These are phyloP conservation scores for Alternaria postmessia DNA, from an alignment of 2,329 filamentous ascomycete species.

Conservation along the genomic window DNA sequence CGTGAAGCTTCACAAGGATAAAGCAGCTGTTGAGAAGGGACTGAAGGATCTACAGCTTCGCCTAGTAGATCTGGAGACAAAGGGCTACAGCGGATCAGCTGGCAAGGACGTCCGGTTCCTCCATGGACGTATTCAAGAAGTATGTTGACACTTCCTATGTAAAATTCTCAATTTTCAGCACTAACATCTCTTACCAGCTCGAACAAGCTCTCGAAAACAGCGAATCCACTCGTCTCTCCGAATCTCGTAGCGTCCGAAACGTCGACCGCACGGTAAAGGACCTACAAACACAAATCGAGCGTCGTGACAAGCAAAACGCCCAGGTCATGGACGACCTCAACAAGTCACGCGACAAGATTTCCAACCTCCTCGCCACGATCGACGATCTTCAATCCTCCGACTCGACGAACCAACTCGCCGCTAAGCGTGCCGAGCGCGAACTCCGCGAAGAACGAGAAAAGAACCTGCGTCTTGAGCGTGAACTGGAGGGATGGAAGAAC, in stretches of 20 bases:
- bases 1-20: constrained; percentile 85
- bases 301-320: constrained; percentile 85
- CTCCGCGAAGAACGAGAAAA: constrained; percentile 89
- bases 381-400: constrained; percentile 93
- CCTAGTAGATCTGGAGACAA: constrained; percentile 93
- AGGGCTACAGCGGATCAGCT: constrained; percentile 85
- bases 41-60: constrained; percentile 89
- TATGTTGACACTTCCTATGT: constrained; percentile 57
- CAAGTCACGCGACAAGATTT: constrained; percentile 88
- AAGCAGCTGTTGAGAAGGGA: constrained; percentile 86
- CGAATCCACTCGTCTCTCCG: constrained; percentile 78
- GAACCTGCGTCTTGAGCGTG: constrained; percentile 80
- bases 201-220: constrained; percentile 86
- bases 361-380: constrained; percentile 87
- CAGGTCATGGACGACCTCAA: constrained; percentile 84
- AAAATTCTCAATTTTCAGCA: not conserved
- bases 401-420: constrained; percentile 79
- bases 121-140: constrained; percentile 93
- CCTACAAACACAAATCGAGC: constrained; percentile 88
- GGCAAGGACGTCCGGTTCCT: constrained; percentile 96
- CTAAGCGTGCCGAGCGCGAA: constrained; percentile 87
- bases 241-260: constrained; percentile 87
- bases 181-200: constrained; percentile 65
- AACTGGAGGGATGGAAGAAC: constrained; percentile 82
- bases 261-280: constrained; percentile 95